phyloP scores from a whole-genome alignment of 106 monocot genomes.

The Dioscorea zingiberensis region DNA sequence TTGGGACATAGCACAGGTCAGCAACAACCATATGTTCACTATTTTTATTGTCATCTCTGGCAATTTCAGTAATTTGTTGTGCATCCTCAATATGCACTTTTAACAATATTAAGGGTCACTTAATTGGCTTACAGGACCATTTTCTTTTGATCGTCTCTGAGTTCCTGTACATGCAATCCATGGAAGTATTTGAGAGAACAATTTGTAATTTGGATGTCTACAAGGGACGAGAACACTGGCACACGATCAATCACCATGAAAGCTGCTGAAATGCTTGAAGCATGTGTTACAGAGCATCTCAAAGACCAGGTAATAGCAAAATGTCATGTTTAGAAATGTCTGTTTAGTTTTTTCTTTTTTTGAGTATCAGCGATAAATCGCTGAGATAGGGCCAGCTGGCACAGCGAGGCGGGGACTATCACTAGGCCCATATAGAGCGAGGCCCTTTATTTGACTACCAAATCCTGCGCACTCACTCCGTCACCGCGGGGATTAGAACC shows the following conservation, averaged over 20 bases:
- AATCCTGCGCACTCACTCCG: too few relatives aligned
- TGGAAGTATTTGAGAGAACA: slow-evolving; percentile 70
- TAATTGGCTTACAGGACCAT: slow-evolving; percentile 58
- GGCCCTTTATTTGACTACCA: too few relatives aligned
- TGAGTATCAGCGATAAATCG: too few relatives aligned
- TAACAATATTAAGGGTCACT: neutral
- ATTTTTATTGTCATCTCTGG: too few relatives aligned
- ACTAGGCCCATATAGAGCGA: too few relatives aligned
- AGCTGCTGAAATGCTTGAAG: slow-evolving; percentile 65
- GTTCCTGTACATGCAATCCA: slow-evolving; percentile 81
- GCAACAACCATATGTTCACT: neutral
- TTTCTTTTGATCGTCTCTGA: slow-evolving; percentile 85
- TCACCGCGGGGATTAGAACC: too few relatives aligned
- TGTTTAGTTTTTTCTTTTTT: too few relatives aligned
- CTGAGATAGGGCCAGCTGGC: too few relatives aligned
- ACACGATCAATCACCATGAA: slow-evolving; percentile 75
- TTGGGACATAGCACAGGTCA: slow-evolving; percentile 92
- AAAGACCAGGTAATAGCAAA: slow-evolving; percentile 63
- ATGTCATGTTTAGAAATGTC: neutral
- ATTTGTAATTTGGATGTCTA: slow-evolving; percentile 17
- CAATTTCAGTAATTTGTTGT: neutral
- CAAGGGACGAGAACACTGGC: slow-evolving; percentile 25
- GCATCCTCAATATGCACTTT: neutral
- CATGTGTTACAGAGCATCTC: slow-evolving; percentile 50
- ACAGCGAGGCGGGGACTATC: too few relatives aligned